Percentiles rank a stretch among this genome's conserved stretches.
Conservation (phyloP, 345 rosid species). For the Orychophragmus violaceus region DNA sequence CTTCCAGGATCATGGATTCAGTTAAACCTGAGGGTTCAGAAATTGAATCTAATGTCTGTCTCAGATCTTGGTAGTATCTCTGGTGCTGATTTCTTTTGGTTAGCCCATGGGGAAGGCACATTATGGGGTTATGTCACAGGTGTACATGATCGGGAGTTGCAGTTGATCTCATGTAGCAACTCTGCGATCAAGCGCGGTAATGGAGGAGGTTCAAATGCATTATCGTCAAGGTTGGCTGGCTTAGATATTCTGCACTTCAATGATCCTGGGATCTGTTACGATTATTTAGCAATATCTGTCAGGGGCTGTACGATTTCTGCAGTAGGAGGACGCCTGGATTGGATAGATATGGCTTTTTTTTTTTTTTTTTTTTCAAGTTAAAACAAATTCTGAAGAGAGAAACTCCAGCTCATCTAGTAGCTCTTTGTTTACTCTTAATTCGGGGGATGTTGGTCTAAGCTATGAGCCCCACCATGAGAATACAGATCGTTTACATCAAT, state of each 20-base stretch:
- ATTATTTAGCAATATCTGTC: conserved; percentile 50
- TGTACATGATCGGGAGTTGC: conserved; percentile 50
- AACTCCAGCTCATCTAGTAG: conserved; percentile 32
- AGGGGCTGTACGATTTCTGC: conserved; percentile 84
- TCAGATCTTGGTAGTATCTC: conserved; percentile 64
- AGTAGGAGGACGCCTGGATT: conserved; percentile 88
- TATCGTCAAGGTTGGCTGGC: conserved; percentile 85
- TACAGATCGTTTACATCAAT: conserved; percentile 32
- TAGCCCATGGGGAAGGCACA: conserved; percentile 73
- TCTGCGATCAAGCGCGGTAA: conserved; percentile 86
- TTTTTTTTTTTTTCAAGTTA: conserved; percentile 49
- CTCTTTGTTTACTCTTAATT: conserved; percentile 59
- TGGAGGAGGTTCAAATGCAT: conserved; percentile 89
- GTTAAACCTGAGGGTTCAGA: conserved; percentile 55
- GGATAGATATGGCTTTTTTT: conserved; percentile 67
- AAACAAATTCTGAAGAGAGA: conserved; percentile 29
- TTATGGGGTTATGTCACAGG: conserved; percentile 66
- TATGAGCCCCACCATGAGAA: conserved; percentile 65
- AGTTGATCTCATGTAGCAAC: conserved; percentile 75
- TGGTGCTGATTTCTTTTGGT: conserved; percentile 68
- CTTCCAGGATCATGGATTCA: conserved; percentile 84
- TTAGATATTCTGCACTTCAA: conserved; percentile 57
- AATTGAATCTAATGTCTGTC: conserved; percentile 54
- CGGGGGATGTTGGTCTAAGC: conserved; percentile 84
- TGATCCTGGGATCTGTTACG: conserved; percentile 46